These are phyloP conservation scores for Aspergillus nomiae DNA, from an alignment of 2,329 filamentous ascomycete species.

Conservation along the genomic window DNA sequence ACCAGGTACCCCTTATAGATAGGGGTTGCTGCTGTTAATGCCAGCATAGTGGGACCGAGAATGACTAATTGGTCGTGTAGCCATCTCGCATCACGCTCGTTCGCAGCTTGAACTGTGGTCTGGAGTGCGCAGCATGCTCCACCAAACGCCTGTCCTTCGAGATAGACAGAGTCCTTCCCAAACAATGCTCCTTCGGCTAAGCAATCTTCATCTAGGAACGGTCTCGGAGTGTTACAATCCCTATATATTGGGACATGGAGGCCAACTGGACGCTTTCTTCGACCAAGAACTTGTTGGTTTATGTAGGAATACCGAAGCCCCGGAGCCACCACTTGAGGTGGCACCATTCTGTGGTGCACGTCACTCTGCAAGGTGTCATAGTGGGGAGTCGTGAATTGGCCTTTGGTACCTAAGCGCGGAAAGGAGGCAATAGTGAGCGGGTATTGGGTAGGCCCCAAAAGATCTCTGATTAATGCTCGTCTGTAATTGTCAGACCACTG, in stretches of 20 bases:
- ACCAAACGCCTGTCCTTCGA: slow-evolving; percentile 17
- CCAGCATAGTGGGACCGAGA: slow-evolving; percentile 19
- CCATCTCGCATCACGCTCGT: slow-evolving; percentile 19
- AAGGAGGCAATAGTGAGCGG: not conserved
- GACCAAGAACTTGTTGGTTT: not conserved
- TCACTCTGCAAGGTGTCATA: not conserved
- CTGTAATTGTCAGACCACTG: not conserved
- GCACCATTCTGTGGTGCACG: not conserved
- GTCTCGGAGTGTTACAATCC: not conserved
- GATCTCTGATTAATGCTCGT: not conserved
- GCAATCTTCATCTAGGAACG: not conserved
- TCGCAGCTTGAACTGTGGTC: slow-evolving; percentile 20
- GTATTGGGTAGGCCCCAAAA: not conserved
- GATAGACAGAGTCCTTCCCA: slow-evolving; percentile 9
- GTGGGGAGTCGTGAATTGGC: not conserved
- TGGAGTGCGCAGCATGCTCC: slow-evolving; percentile 20
- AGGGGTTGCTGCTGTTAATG: slow-evolving; percentile 23
- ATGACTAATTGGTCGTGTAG: slow-evolving; percentile 23
- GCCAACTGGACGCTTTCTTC: slow-evolving; percentile 7
- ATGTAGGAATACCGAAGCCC: not conserved
- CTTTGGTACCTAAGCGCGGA: not conserved
- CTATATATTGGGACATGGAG: not conserved
- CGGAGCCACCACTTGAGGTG: not conserved
- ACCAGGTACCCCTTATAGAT: slow-evolving; percentile 21
- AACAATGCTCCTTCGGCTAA: not conserved